These are phyloP conservation scores for Arxiozyma slooffiae DNA, from an alignment of 1,139 yeast genomes.

Conservation along the genomic window DNA sequence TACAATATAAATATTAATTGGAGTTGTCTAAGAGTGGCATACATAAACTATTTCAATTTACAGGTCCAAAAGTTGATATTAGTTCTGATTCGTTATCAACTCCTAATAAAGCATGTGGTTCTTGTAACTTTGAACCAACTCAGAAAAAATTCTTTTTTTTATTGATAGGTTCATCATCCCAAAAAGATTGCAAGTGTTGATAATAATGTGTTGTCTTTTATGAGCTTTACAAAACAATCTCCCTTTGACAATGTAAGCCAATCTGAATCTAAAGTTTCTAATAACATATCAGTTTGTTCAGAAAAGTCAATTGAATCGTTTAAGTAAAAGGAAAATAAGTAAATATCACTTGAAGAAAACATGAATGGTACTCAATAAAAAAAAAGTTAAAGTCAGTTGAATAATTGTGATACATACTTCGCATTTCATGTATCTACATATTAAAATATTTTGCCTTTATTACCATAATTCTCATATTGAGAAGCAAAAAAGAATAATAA, in stretches of 20 bases:
- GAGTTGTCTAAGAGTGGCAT: slow-evolving; percentile 1
- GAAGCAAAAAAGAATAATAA: not conserved
- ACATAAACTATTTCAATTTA: not conserved
- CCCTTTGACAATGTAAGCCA: not conserved
- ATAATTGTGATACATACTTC: no score
- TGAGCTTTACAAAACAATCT: not conserved
- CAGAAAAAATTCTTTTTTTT: not conserved
- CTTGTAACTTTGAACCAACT: not conserved
- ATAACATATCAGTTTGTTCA: not conserved
- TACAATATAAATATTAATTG: not conserved
- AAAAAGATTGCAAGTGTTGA: not conserved
- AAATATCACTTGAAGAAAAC: not conserved
- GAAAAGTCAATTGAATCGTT: not conserved
- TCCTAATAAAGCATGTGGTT: not conserved
- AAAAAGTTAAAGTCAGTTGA: not conserved
- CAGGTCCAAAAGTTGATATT: not conserved
- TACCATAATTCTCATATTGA: not conserved
- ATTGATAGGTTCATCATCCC: not conserved
- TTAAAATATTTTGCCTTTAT: not conserved
- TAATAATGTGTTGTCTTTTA: not conserved
- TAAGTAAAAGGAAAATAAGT: not conserved
- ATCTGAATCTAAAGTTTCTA: not conserved
- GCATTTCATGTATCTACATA: not conserved
- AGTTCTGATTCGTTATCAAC: not conserved
- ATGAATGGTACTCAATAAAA: not conserved